Evolutionary conservation across 2,329 filamentous ascomycete species (phyloP).

Genomic region (Pseudopyricularia javanii): DNA sequence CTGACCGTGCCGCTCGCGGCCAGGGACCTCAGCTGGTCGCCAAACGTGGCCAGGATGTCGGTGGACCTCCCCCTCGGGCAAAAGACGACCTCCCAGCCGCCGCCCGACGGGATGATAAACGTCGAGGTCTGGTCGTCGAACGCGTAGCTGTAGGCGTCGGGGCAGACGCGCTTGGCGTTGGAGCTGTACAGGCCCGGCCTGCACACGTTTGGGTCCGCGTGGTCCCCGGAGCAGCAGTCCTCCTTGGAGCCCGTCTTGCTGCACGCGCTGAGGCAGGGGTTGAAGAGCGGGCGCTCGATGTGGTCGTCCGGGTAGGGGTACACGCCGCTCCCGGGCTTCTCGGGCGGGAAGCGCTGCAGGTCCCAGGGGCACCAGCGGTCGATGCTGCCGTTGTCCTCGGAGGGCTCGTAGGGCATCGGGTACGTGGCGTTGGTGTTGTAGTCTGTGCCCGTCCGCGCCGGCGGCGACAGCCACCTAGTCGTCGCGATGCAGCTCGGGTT

Average conservation of each 20-base stretch:
- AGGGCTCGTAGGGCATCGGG: constrained; percentile 54
- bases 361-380: constrained; percentile 71
- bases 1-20: constrained; percentile 22
- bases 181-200: constrained; percentile 55
- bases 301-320: constrained; percentile 72
- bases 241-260: constrained; percentile 51
- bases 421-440: constrained; percentile 49
- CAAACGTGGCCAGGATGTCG: constrained; percentile 41
- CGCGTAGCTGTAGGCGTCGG: constrained; percentile 74
- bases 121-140: constrained; percentile 47
- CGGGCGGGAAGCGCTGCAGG: constrained; percentile 54
- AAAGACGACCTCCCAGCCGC: constrained; percentile 68
- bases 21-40: constrained; percentile 33
- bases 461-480: constrained; percentile 44
- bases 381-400: constrained; percentile 43
- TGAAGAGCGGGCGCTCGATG: constrained; percentile 57
- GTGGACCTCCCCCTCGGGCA: constrained; percentile 55
- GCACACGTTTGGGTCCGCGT: constrained; percentile 52
- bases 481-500: constrained; percentile 70
- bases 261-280: constrained; percentile 69
- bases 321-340: constrained; percentile 60
- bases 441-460: constrained; percentile 34
- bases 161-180: constrained; percentile 62
- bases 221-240: constrained; percentile 67
- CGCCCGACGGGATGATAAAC: constrained; percentile 53